Evolutionary conservation across 768 basidiomycete species (phyloP).

Genomic region (Boletus sp.): DNA sequence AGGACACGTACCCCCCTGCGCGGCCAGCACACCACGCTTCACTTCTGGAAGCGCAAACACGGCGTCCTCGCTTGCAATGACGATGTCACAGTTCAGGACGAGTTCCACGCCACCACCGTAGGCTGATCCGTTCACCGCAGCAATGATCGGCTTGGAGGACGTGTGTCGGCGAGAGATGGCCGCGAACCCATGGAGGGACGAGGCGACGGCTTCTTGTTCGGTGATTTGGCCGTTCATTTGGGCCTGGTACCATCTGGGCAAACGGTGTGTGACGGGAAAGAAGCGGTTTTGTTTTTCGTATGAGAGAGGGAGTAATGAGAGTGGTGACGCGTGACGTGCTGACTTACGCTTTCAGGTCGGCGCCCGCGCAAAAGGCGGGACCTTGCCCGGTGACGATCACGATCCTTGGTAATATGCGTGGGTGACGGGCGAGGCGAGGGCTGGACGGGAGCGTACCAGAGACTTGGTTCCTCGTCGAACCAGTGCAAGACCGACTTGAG

Average conservation of each 20-base stretch:
- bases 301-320: neutral
- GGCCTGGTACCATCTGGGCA: slow-evolving; percentile 55
- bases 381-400: slow-evolving; percentile 72
- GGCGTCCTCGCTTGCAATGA: slow-evolving; percentile 63
- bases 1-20: slow-evolving; percentile 57
- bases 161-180: slow-evolving; percentile 63
- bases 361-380: slow-evolving; percentile 73
- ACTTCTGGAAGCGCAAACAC: slow-evolving; percentile 77
- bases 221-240: slow-evolving; percentile 42
- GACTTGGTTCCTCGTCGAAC: slow-evolving; percentile 67
- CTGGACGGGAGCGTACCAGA: slow-evolving; percentile 52
- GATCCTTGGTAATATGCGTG: slow-evolving; percentile 47
- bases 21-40: slow-evolving; percentile 69
- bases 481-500: slow-evolving; percentile 55
- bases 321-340: slow-evolving; percentile 1
- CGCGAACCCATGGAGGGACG: slow-evolving; percentile 60
- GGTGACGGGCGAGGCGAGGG: neutral
- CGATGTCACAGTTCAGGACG: slow-evolving; percentile 73
- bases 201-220: slow-evolving; percentile 42
- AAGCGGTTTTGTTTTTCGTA: neutral
- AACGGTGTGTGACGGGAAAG: neutral
- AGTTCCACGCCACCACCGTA: slow-evolving; percentile 68
- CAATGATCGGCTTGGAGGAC: slow-evolving; percentile 71
- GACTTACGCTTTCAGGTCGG: slow-evolving; percentile 70
- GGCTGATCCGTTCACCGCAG: slow-evolving; percentile 75